A percentile compares a stretch with the other conserved stretches of the same genome.
phyloP scores from a whole-genome alignment of 139 green algal genomes.

The Volvox africanus region DNA sequence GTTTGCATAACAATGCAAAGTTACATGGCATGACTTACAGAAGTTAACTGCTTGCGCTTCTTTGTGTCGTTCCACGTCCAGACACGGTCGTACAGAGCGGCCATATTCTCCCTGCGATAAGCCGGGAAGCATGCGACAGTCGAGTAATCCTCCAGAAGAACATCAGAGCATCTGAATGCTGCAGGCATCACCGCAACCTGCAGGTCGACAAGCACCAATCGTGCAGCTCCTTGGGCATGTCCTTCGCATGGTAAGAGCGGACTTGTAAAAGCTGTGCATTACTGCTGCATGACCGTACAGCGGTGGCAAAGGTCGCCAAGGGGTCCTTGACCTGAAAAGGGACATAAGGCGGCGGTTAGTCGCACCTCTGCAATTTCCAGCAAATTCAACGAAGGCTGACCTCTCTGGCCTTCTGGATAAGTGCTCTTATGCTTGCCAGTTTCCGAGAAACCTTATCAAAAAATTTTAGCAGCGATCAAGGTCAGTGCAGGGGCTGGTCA shows the following conservation, averaged over 20 bases:
- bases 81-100: constrained; percentile 24
- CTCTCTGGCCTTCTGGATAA: constrained; percentile 18
- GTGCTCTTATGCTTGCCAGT: background rate
- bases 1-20: background rate
- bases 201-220: constrained; percentile 35
- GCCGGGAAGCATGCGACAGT: background rate
- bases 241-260: background rate
- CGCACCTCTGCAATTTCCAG: too few relatives aligned
- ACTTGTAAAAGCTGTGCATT: background rate
- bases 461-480: too few relatives aligned
- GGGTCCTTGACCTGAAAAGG: constrained; percentile 25
- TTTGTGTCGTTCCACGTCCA: constrained; percentile 38
- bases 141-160: too few relatives aligned
- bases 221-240: constrained; percentile 36
- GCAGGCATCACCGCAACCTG: background rate
- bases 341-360: background rate
- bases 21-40: background rate
- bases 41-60: constrained; percentile 29
- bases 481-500: too few relatives aligned
- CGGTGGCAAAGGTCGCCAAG: background rate
- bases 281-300: background rate
- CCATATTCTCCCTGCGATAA: constrained; percentile 28
- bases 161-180: too few relatives aligned
- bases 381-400: background rate
- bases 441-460: constrained; percentile 7